phyloP scores from a whole-genome alignment of 768 basidiomycete species.

The Psilocybe cubensis region DNA sequence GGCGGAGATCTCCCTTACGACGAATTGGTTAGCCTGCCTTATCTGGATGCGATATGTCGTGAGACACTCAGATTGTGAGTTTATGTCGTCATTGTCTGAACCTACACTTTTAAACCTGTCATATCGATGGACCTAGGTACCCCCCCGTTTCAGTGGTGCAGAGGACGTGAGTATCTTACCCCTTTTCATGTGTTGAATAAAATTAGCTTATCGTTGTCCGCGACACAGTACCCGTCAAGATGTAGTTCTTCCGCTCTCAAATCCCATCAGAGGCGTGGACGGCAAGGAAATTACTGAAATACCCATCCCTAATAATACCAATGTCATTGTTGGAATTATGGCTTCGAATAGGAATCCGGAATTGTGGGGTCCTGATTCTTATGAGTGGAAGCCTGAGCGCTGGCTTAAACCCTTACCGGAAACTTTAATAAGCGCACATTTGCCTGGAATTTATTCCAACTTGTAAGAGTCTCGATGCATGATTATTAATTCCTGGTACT shows the following conservation, averaged over 20 bases:
- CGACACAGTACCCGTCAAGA: conserved; percentile 23
- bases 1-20: conserved; percentile 32
- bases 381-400: conserved; percentile 52
- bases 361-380: conserved; percentile 51
- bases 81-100: background rate
- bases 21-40: conserved; percentile 30
- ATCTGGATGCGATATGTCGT: conserved; percentile 37
- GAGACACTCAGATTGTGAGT: conserved; percentile 34
- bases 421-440: conserved; percentile 32
- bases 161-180: conserved; percentile 21
- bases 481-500: background rate
- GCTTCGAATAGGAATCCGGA: conserved; percentile 41
- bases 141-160: conserved; percentile 25
- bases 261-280: conserved; percentile 24
- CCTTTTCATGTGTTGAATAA: background rate
- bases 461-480: conserved; percentile 26
- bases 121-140: conserved; percentile 11
- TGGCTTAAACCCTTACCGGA: conserved; percentile 40
- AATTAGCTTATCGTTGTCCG: background rate
- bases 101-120: background rate
- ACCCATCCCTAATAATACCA: conserved; percentile 39
- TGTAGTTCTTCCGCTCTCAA: conserved; percentile 24
- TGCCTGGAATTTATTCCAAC: conserved; percentile 49
- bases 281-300: conserved; percentile 34
- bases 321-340: conserved; percentile 29